phyloP scores from a whole-genome alignment of 2,329 filamentous ascomycete species.

The Tolypocladium guangdongense region DNA sequence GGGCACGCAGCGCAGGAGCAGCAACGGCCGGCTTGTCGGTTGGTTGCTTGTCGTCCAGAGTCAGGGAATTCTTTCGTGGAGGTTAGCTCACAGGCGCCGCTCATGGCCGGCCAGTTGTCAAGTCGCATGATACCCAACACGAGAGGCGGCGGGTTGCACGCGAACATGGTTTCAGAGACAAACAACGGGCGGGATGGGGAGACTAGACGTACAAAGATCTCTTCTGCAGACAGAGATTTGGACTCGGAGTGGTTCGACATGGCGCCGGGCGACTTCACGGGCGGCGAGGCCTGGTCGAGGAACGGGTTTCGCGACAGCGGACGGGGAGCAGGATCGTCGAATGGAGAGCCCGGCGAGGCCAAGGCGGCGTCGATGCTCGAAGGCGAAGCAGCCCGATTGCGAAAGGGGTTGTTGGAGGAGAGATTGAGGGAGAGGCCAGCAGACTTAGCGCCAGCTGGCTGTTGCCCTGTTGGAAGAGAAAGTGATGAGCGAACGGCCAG shows the following conservation, averaged over 20 bases:
- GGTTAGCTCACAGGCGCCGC: not conserved
- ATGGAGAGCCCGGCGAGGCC: slow-evolving; percentile 39
- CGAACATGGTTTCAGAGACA: not conserved
- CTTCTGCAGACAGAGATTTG: slow-evolving; percentile 46
- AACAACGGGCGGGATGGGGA: slow-evolving; percentile 6
- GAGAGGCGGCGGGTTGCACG: not conserved
- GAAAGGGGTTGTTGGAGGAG: slow-evolving; percentile 73
- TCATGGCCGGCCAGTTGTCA: not conserved
- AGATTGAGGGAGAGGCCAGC: slow-evolving; percentile 51
- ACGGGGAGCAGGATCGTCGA: slow-evolving; percentile 47
- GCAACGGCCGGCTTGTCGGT: slow-evolving; percentile 23
- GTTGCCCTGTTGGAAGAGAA: slow-evolving; percentile 7
- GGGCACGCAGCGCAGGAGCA: slow-evolving; percentile 27
- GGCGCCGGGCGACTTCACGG: slow-evolving; percentile 31
- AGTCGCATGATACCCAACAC: not conserved
- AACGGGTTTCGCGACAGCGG: slow-evolving; percentile 68
- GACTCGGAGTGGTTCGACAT: slow-evolving; percentile 38
- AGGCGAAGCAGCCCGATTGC: slow-evolving; percentile 60
- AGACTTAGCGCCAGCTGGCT: slow-evolving; percentile 3
- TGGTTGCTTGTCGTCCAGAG: slow-evolving; percentile 3
- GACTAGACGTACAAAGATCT: slow-evolving; percentile 60
- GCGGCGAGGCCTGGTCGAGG: slow-evolving; percentile 43
- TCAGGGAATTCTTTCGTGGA: not conserved
- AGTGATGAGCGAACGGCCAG: slow-evolving; percentile 5
- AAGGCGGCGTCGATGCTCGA: slow-evolving; percentile 22